phyloP scores from a whole-genome alignment of 2,329 filamentous ascomycete species.

The Fusarium domesticum region DNA sequence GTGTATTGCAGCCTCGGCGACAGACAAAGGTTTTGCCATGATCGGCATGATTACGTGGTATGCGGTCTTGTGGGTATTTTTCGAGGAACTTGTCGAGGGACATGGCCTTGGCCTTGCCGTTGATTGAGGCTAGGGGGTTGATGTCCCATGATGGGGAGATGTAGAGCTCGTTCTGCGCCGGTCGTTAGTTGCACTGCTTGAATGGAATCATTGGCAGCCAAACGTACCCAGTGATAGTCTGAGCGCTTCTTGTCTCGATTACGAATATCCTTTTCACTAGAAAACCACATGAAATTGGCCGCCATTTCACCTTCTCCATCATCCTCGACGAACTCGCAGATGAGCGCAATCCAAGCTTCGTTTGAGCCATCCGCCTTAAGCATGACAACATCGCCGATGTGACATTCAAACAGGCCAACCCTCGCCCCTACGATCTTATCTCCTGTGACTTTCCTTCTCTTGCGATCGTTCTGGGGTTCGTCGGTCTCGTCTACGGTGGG shows the following conservation, averaged over 20 bases:
- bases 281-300: slow-evolving; percentile 95
- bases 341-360: slow-evolving; percentile 89
- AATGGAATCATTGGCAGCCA: background rate
- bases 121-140: slow-evolving; percentile 85
- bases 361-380: slow-evolving; percentile 83
- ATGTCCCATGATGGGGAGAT: slow-evolving; percentile 83
- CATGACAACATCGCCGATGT: slow-evolving; percentile 77
- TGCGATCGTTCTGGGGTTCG: slow-evolving; percentile 33
- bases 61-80: slow-evolving; percentile 69
- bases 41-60: slow-evolving; percentile 70
- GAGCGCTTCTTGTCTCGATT: slow-evolving; percentile 77
- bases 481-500: slow-evolving; percentile 31
- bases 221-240: slow-evolving; percentile 67
- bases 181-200: slow-evolving; percentile 2
- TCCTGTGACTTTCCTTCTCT: slow-evolving; percentile 35
- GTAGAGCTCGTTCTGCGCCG: slow-evolving; percentile 77
- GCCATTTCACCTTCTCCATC: slow-evolving; percentile 66
- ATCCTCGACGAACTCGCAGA: slow-evolving; percentile 75
- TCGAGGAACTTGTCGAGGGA: slow-evolving; percentile 67
- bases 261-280: slow-evolving; percentile 82
- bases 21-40: slow-evolving; percentile 88
- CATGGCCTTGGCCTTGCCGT: slow-evolving; percentile 79
- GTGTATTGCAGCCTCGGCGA: slow-evolving; percentile 81
- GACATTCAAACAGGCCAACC: slow-evolving; percentile 78
- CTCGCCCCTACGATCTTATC: slow-evolving; percentile 72